phyloP scores from a whole-genome alignment of 306 rosid genomes.

The Sophora flavescens region DNA sequence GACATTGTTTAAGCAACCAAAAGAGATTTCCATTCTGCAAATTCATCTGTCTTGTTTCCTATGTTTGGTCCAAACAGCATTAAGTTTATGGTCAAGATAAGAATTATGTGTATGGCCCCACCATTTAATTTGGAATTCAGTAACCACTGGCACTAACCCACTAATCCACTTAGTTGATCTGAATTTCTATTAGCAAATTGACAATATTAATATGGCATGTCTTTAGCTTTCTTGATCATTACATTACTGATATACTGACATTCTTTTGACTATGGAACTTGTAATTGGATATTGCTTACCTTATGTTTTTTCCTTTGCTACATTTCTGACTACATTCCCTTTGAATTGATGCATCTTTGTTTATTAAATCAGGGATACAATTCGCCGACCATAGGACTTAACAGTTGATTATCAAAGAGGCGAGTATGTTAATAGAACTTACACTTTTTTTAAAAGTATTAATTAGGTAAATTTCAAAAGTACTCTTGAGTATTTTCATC shows the following conservation, averaged over 20 bases:
- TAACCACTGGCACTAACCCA: too few relatives aligned
- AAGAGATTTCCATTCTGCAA: too few relatives aligned
- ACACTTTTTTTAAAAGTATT: slow-evolving; percentile 17
- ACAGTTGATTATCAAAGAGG: slow-evolving; percentile 76
- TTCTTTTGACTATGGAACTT: slow-evolving; percentile 10
- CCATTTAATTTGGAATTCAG: too few relatives aligned
- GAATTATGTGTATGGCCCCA: background rate
- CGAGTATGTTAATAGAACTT: slow-evolving; percentile 45
- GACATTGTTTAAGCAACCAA: too few relatives aligned
- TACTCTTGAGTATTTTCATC: background rate
- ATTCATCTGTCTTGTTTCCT: background rate
- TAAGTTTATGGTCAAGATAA: too few relatives aligned
- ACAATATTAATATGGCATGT: background rate
- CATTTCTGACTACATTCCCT: slow-evolving; percentile 27
- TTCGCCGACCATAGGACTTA: slow-evolving; percentile 67
- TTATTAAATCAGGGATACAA: slow-evolving; percentile 64
- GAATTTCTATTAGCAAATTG: background rate
- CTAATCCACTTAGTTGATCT: background rate
- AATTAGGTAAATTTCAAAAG: slow-evolving; percentile 12
- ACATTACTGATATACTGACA: background rate
- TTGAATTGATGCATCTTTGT: slow-evolving; percentile 41
- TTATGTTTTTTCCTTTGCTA: background rate
- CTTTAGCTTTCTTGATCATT: slow-evolving; percentile 4
- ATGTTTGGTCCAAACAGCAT: background rate
- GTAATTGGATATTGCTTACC: slow-evolving; percentile 6